Evolutionary conservation across 1,139 yeast genomes (phyloP), one percentile per base, ranked within the genome.

Genomic region (Saccharomyces hybrid): DNA sequence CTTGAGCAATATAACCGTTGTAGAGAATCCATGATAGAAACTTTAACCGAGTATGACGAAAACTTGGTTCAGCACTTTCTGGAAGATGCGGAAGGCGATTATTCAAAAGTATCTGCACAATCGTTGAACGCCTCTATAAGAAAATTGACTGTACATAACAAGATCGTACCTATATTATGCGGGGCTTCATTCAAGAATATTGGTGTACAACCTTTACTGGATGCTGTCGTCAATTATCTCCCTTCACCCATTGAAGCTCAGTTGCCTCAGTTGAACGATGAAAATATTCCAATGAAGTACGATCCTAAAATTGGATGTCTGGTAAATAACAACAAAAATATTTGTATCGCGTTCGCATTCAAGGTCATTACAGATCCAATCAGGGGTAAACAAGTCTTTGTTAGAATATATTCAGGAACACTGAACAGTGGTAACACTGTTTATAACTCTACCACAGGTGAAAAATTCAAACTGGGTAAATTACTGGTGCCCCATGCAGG

Each of bases 151-250:
- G 62, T 88, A 2, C 69, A 69, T 0, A 78, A 79, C 53, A 71
- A 74, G 44, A 76, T 88, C 2, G 79, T 86, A 0, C 98, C 99
- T 0, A 87, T 93, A 0, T 73, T 90, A 44, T 89, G 97, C 70
- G 99, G 99, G 2, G 88, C 98, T 0, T 87, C 97, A 52, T 93
- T 93, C 71, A 81, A 78, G 59, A 93, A 93, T 66, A 86, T 93
- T 52, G 99, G 99, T 13, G 96, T 93, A 2, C 99, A 93, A 66
- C 97, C 98, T 0, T 73, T 95, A 53, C 73, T 93, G 72, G 99
- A 93, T 68, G 91, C 95, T 0, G 77, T 91, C 14, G 77, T 83
- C 1, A 78, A 80, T 53, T 93, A 79, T 63, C 74, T 95, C 38
- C 99, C 99, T 0, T 81, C 93, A 0, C 98, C 99, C 0, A 60